phyloP scores from a whole-genome alignment of 2,329 filamentous ascomycete genomes.

The Dothistroma pini region DNA sequence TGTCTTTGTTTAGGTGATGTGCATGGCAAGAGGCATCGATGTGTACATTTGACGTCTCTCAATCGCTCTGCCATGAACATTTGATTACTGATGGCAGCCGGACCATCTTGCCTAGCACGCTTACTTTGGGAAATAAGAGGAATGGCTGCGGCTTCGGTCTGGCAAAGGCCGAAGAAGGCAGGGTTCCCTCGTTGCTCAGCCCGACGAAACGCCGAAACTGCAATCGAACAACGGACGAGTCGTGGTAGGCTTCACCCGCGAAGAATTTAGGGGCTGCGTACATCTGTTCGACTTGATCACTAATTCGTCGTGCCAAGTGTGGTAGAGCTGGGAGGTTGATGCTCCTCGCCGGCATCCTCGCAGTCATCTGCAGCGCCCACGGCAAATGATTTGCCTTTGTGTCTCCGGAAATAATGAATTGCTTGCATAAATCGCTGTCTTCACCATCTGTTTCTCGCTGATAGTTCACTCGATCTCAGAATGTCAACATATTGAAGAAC shows the following conservation, averaged over 20 bases:
- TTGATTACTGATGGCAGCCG: neutral
- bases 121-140: constrained; percentile 1
- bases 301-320: too few relatives aligned
- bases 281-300: too few relatives aligned
- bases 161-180: neutral
- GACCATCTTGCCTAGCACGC: constrained; percentile 5
- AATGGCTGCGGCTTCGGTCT: neutral
- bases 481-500: neutral
- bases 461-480: neutral
- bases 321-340: too few relatives aligned
- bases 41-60: neutral
- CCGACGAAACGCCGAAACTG: neutral
- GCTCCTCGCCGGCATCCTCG: too few relatives aligned
- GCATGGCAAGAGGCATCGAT: neutral
- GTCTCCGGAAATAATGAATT: neutral
- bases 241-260: neutral
- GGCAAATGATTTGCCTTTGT: too few relatives aligned
- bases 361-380: too few relatives aligned
- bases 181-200: neutral
- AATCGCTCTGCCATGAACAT: neutral
- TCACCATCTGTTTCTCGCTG: neutral
- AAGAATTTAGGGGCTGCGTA: neutral
- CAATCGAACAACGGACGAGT: neutral
- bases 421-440: neutral
- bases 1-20: neutral